These are phyloP conservation scores for Colletotrichum sp. DNA, from an alignment of 2,329 filamentous ascomycete species.

Conservation along the genomic window DNA sequence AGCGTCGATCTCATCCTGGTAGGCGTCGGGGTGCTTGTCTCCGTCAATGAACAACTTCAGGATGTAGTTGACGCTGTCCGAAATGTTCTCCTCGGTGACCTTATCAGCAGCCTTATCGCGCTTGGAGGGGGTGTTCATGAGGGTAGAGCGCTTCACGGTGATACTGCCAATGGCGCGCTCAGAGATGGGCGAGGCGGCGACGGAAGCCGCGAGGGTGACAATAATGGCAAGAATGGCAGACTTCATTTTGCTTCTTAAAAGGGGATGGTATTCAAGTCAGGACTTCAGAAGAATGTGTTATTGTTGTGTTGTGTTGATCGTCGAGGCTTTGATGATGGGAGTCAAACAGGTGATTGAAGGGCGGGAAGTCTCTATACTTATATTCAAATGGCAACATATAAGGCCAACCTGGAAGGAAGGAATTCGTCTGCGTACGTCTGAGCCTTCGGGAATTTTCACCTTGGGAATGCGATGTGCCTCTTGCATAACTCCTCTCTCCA, in stretches of 20 bases:
- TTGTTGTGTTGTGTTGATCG: background rate
- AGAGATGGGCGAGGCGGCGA: background rate
- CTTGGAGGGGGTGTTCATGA: background rate
- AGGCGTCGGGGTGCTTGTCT: background rate
- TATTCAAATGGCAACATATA: background rate
- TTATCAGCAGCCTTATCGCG: background rate
- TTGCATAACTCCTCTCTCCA: background rate
- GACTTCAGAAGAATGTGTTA: background rate
- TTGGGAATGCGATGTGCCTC: background rate
- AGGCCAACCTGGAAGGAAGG: background rate
- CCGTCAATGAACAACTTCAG: background rate
- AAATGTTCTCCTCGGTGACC: background rate
- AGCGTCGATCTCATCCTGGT: background rate
- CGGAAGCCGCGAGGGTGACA: background rate
- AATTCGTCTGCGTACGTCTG: background rate
- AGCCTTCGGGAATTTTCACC: background rate
- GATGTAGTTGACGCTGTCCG: slow-evolving; percentile 4
- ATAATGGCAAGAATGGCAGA: background rate
- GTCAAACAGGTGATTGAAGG: background rate
- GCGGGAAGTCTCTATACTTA: background rate
- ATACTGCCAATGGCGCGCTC: background rate
- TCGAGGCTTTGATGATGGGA: background rate
- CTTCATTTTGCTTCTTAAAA: background rate
- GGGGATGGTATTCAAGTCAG: background rate
- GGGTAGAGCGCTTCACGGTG: background rate